A percentile compares a stretch with the other conserved stretches of the same genome.
phyloP scores from a whole-genome alignment of 2,329 filamentous ascomycete genomes.

The Sclerotinia borealis region DNA sequence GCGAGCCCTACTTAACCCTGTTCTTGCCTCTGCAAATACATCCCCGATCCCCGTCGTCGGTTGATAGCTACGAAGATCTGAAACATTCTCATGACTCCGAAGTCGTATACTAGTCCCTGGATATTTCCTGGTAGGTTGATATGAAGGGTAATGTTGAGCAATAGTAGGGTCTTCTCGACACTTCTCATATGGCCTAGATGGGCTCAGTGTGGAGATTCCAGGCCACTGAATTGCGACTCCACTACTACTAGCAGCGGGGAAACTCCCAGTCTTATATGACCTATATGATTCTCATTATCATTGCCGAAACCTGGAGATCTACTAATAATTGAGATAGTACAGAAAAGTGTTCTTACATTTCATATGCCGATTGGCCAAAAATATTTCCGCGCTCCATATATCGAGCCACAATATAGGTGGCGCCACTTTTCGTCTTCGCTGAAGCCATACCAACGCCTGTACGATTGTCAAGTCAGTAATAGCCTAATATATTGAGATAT shows the following conservation, averaged over 20 bases:
- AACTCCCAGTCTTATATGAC: neutral
- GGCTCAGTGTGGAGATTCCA: neutral
- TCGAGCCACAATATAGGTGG: neutral
- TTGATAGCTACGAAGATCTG: neutral
- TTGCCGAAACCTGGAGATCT: neutral
- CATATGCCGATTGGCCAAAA: neutral
- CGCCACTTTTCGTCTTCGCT: neutral
- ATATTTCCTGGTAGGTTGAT: neutral
- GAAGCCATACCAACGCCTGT: neutral
- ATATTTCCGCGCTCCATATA: neutral
- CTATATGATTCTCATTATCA: neutral
- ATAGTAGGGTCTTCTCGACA: neutral
- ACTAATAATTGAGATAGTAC: neutral
- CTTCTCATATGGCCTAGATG: neutral
- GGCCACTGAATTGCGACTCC: neutral
- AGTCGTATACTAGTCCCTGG: neutral
- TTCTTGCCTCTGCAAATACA: too few relatives aligned
- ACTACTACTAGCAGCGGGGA: neutral
- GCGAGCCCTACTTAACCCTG: too few relatives aligned
- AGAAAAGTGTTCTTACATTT: neutral
- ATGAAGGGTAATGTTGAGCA: neutral
- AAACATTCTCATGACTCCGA: neutral
- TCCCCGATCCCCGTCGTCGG: neutral
- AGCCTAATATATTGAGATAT: too few relatives aligned
- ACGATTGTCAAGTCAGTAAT: too few relatives aligned